These are phyloP conservation scores for Daldinia sp. DNA, from an alignment of 2,329 filamentous ascomycete genomes.

Conservation along the genomic window DNA sequence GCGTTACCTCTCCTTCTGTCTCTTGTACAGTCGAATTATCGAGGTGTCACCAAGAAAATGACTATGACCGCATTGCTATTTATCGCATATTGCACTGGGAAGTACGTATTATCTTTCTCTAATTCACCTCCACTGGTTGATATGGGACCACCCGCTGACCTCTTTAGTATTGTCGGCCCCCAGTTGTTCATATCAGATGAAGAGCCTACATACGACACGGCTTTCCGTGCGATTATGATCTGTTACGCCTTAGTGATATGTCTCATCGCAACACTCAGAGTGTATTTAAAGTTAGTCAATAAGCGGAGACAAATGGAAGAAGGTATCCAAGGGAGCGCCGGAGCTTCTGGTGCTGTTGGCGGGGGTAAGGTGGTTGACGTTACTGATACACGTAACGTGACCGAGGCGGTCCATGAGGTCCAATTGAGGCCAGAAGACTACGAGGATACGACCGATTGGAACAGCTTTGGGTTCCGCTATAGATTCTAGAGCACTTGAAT, in stretches of 20 bases:
- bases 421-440: slow-evolving; percentile 61
- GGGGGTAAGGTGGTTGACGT: slow-evolving; percentile 53
- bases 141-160: slow-evolving; percentile 13
- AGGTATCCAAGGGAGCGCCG: slow-evolving; percentile 59
- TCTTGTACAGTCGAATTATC: slow-evolving; percentile 67
- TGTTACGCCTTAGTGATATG: slow-evolving; percentile 65
- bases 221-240: slow-evolving; percentile 67
- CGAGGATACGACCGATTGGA: slow-evolving; percentile 71
- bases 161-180: slow-evolving; percentile 60
- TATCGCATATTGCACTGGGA: slow-evolving; percentile 67
- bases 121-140: not conserved
- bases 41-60: slow-evolving; percentile 71
- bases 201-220: slow-evolving; percentile 64
- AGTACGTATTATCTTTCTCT: slow-evolving; percentile 46
- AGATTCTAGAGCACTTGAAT: slow-evolving; percentile 52
- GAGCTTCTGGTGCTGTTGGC: slow-evolving; percentile 56
- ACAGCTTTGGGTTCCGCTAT: slow-evolving; percentile 70
- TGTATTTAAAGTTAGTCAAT: slow-evolving; percentile 63
- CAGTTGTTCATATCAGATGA: slow-evolving; percentile 65
- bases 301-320: slow-evolving; percentile 57
- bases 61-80: slow-evolving; percentile 69
- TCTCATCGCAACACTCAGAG: slow-evolving; percentile 58
- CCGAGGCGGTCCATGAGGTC: slow-evolving; percentile 52
- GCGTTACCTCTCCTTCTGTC: slow-evolving; percentile 68
- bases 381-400: slow-evolving; percentile 44